Conservation (phyloP, 306 rosid species). For the apple (Malus domestica) region DNA sequence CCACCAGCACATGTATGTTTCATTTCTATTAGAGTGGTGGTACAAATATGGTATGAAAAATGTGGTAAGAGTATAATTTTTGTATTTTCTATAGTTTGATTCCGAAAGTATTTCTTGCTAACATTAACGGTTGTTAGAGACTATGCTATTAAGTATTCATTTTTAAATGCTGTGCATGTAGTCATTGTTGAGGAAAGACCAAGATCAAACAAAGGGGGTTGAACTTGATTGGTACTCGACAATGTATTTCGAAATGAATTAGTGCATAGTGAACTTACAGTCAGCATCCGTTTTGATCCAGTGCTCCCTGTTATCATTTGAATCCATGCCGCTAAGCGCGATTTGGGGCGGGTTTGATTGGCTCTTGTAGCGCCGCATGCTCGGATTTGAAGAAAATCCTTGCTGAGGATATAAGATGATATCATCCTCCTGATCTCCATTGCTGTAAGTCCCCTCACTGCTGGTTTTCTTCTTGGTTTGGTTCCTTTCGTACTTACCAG, state of each 20-base stretch:
- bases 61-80: too few species aligned
- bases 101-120: neutral
- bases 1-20: too few species aligned
- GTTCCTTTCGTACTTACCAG: constrained; percentile 35
- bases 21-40: too few species aligned
- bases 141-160: neutral
- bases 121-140: neutral
- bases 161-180: neutral
- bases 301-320: constrained; percentile 61
- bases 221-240: neutral
- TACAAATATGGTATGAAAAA: too few species aligned
- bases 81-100: neutral
- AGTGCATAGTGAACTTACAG: constrained; percentile 43
- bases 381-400: constrained; percentile 36
- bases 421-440: constrained; percentile 47
- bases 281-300: constrained; percentile 94
- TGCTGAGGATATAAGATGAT: constrained; percentile 35
- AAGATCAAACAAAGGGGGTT: neutral
- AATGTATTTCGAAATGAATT: neutral
- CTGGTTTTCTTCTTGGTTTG: constrained; percentile 46
- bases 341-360: constrained; percentile 47
- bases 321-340: constrained; percentile 38
- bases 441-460: constrained; percentile 34
- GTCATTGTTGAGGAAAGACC: neutral
- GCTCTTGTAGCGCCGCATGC: constrained; percentile 33